These are phyloP conservation scores for Angophora floribunda DNA, from an alignment of 345 rosid genomes.

Conservation along the genomic window DNA sequence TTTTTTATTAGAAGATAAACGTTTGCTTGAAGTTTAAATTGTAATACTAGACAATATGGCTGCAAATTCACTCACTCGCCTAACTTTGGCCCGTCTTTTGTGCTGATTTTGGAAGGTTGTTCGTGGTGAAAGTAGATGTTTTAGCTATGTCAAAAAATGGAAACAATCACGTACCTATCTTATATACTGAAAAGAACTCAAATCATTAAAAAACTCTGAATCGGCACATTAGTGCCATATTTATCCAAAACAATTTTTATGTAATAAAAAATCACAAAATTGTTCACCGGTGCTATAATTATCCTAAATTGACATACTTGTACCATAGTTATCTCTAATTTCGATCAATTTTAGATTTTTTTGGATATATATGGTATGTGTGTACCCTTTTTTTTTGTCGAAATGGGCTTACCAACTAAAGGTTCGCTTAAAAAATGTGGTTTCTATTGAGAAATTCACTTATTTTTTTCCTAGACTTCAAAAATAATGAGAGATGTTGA, in stretches of 20 bases:
- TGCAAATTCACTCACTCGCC: background rate
- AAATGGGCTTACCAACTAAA: background rate
- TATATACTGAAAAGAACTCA: background rate
- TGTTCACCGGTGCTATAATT: fast-evolving
- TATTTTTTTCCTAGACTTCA: background rate
- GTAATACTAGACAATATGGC: background rate
- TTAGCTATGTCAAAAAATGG: background rate
- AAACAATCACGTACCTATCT: background rate
- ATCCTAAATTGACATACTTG: background rate
- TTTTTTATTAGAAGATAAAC: background rate
- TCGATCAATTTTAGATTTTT: fast-evolving
- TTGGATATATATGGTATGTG: fast-evolving
- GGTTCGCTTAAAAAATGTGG: background rate
- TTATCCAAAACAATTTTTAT: background rate
- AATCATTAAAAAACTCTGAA: background rate
- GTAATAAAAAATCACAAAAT: background rate
- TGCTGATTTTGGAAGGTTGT: background rate
- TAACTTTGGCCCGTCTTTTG: background rate
- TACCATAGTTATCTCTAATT: background rate
- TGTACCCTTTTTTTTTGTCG: too few relatives aligned
- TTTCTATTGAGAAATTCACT: background rate
- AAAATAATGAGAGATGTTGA: background rate
- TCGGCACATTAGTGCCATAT: background rate
- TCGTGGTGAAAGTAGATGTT: background rate
- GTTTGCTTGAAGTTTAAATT: background rate